phyloP scores from a whole-genome alignment of 805 yeast genomes.

The Candida montana region DNA sequence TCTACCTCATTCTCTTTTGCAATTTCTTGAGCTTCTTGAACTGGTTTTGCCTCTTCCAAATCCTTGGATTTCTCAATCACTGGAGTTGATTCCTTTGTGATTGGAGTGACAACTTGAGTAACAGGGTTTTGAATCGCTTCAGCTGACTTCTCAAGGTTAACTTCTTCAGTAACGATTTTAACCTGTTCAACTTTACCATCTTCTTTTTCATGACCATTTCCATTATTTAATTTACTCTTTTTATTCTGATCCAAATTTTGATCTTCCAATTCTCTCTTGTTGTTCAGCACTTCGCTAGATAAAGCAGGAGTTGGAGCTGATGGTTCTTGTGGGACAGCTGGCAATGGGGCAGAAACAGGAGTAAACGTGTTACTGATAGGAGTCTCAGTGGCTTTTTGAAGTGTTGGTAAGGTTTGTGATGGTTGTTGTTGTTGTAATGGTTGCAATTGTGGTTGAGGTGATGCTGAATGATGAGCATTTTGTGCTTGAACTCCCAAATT shows the following conservation, averaged over 20 bases:
- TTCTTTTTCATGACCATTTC: not conserved
- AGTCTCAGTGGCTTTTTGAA: too few relatives aligned
- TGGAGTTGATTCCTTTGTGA: not conserved
- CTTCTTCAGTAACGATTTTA: too few relatives aligned
- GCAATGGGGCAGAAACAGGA: not conserved
- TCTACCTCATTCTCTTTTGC: not conserved
- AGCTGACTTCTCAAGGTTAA: not conserved
- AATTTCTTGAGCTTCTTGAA: not conserved
- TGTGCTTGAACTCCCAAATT: too few relatives aligned
- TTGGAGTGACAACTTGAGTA: not conserved
- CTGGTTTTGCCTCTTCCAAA: not conserved
- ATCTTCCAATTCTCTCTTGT: constrained; percentile 12
- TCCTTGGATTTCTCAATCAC: not conserved
- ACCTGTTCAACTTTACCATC: not conserved
- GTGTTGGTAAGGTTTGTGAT: too few relatives aligned
- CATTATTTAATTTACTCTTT: constrained; percentile 5
- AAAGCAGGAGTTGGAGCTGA: not conserved
- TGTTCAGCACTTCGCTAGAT: not conserved
- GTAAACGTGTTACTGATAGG: too few relatives aligned
- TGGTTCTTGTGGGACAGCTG: not conserved
- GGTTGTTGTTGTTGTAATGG: constrained; percentile 22
- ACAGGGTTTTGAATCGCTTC: not conserved
- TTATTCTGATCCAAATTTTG: constrained; percentile 3
- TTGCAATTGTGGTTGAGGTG: constrained; percentile 26
- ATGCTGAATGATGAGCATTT: constrained; percentile 8